phyloP scores from a whole-genome alignment of 2,329 filamentous ascomycete species.

The Periconia macrospinosa region DNA sequence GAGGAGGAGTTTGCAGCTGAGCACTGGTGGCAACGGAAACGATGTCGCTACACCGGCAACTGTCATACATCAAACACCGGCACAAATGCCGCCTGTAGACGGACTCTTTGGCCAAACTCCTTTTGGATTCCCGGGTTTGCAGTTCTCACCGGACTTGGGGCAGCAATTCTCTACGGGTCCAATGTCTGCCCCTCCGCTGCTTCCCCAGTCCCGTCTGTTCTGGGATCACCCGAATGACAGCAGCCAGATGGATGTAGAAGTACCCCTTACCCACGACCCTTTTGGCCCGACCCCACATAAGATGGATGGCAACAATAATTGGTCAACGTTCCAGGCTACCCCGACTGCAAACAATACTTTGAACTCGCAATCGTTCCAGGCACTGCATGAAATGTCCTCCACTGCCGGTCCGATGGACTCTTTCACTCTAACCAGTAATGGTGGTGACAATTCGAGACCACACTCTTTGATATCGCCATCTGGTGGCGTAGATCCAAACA shows the following conservation, averaged over 20 bases:
- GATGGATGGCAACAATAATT: conserved; percentile 31
- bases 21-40: conserved; percentile 14
- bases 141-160: conserved; percentile 58
- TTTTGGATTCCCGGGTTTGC: conserved; percentile 55
- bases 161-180: conserved; percentile 57
- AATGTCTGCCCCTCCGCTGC: conserved; percentile 58
- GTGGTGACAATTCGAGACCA: conserved; percentile 21
- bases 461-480: conserved; percentile 41
- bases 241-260: conserved; percentile 39
- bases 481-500: conserved; percentile 51
- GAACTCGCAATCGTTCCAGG: conserved; percentile 38
- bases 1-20: conserved; percentile 47
- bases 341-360: conserved; percentile 27
- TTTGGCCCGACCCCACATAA: conserved; percentile 41
- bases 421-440: conserved; percentile 23
- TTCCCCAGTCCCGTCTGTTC: conserved; percentile 50
- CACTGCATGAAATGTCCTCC: conserved; percentile 31
- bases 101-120: conserved; percentile 42
- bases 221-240: conserved; percentile 38
- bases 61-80: conserved; percentile 46
- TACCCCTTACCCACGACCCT: conserved; percentile 32
- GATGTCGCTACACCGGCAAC: conserved; percentile 40
- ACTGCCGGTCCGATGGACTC: conserved; percentile 21
- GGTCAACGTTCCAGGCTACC: conserved; percentile 35
- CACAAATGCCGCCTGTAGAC: conserved; percentile 23